Evolutionary conservation across 2,329 filamentous ascomycete genomes (phyloP).

Genomic region (Colletotrichum sp.): DNA sequence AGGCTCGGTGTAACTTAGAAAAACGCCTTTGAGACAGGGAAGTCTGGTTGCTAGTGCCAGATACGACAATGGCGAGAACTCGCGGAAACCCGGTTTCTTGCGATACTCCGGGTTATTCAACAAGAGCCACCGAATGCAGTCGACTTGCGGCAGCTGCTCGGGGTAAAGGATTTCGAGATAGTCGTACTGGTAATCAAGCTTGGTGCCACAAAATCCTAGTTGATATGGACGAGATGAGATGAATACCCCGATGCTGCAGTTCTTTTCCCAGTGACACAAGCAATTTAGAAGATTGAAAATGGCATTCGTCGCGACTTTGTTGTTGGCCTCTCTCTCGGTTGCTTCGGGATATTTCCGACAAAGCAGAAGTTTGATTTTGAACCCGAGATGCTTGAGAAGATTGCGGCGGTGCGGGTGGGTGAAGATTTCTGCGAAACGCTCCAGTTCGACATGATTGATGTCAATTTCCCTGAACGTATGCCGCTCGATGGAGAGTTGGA

Average conservation of each 20-base stretch:
- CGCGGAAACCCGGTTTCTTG: background rate
- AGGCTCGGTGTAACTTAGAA: background rate
- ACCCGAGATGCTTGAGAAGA: background rate
- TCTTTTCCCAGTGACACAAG: background rate
- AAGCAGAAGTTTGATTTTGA: background rate
- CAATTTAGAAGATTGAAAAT: background rate
- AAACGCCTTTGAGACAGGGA: background rate
- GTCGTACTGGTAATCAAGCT: background rate
- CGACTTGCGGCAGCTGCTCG: background rate
- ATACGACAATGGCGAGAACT: background rate
- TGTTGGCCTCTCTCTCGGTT: background rate
- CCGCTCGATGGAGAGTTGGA: background rate
- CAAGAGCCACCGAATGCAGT: background rate
- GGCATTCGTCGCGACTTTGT: background rate
- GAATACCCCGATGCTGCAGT: background rate
- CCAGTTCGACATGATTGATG: background rate
- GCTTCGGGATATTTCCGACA: background rate
- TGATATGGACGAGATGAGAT: background rate
- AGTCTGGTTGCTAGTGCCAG: background rate
- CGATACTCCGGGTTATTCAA: background rate
- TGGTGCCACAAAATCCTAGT: background rate
- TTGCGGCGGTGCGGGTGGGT: background rate
- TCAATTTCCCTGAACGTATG: background rate
- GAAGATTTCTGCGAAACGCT: background rate
- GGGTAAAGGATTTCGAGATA: background rate